A percentile compares a stretch with the other conserved stretches of the same genome.
Conservation (phyloP, 2,329 filamentous ascomycete genomes). For the Fonsecaea multimorphosa region DNA sequence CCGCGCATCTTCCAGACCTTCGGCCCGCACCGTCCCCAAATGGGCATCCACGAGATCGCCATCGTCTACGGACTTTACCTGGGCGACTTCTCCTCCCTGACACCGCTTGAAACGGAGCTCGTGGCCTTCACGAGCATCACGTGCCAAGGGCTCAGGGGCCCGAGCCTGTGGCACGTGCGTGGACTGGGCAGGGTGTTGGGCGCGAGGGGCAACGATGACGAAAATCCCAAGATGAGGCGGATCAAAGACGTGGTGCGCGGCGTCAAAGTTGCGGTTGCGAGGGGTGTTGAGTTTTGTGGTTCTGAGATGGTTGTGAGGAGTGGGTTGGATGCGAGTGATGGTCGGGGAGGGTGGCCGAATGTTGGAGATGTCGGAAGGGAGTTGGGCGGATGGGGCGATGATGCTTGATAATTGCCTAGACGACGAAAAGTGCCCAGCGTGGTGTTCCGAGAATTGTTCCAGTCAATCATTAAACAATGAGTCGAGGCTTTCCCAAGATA, state of each 20-base stretch:
- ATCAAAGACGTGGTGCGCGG: conserved; percentile 36
- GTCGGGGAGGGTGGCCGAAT: conserved; percentile 36
- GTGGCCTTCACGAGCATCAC: conserved; percentile 54
- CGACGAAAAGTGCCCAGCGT: too few relatives aligned
- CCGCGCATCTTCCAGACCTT: conserved; percentile 43
- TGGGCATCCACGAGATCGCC: conserved; percentile 75
- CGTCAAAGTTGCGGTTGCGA: conserved; percentile 34
- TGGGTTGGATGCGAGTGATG: conserved; percentile 26
- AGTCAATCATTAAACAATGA: too few relatives aligned
- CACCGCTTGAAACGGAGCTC: conserved; percentile 53
- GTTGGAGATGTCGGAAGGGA: conserved; percentile 39
- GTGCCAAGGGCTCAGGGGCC: conserved; percentile 51
- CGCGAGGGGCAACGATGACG: conserved; percentile 35
- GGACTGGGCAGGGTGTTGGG: conserved; percentile 48
- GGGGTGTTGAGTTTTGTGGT: conserved; percentile 36
- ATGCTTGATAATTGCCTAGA: conserved; percentile 3
- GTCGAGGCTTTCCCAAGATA: too few relatives aligned
- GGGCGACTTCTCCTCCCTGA: conserved; percentile 50
- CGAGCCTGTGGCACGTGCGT: conserved; percentile 55
- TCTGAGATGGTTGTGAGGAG: conserved; percentile 32
- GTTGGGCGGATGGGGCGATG: conserved; percentile 39
- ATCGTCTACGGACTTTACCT: conserved; percentile 69
- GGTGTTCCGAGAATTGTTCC: too few relatives aligned
- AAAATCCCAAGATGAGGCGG: conserved; percentile 21
- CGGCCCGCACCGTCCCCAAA: conserved; percentile 50